Conservation (phyloP, 768 basidiomycete species). For the Pulveroboletus sp. region DNA sequence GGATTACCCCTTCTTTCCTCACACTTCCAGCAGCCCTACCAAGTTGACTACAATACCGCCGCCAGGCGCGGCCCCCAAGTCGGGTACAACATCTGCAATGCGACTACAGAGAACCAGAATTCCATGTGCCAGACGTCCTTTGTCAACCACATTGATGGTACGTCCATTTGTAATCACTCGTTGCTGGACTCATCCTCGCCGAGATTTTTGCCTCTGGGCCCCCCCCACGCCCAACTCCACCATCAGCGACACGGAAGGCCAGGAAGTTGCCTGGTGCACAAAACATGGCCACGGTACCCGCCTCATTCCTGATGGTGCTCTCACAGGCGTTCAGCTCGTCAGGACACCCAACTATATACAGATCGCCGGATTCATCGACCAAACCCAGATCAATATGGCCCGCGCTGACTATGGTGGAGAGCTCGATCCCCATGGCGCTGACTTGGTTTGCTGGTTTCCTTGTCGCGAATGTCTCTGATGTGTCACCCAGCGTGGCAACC, state of each 20-base stretch:
- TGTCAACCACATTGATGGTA: slow-evolving; percentile 55
- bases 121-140: slow-evolving; percentile 72
- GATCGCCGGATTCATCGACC: slow-evolving; percentile 63
- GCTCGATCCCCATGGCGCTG: slow-evolving; percentile 73
- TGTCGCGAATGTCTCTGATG: not conserved
- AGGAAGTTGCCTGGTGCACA: slow-evolving; percentile 78
- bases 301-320: slow-evolving; percentile 62
- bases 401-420: slow-evolving; percentile 67
- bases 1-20: not conserved
- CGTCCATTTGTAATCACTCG: not conserved
- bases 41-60: slow-evolving; percentile 40
- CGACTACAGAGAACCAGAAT: slow-evolving; percentile 55
- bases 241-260: slow-evolving; percentile 66
- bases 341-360: slow-evolving; percentile 58
- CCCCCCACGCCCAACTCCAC: slow-evolving; percentile 47
- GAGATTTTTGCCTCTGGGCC: slow-evolving; percentile 74
- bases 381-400: slow-evolving; percentile 52
- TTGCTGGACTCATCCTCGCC: not conserved
- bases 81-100: slow-evolving; percentile 70
- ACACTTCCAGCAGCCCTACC: slow-evolving; percentile 40
- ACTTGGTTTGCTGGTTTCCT: slow-evolving; percentile 36
- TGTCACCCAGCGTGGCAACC: slow-evolving; percentile 66
- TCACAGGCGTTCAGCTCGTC: slow-evolving; percentile 64
- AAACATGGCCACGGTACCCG: slow-evolving; percentile 69
- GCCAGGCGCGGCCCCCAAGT: slow-evolving; percentile 53